A percentile compares a stretch with the other conserved stretches of the same genome.
Conservation (phyloP, 1,284 basidiomycete species). For the Laetiporus sulphureus region DNA sequence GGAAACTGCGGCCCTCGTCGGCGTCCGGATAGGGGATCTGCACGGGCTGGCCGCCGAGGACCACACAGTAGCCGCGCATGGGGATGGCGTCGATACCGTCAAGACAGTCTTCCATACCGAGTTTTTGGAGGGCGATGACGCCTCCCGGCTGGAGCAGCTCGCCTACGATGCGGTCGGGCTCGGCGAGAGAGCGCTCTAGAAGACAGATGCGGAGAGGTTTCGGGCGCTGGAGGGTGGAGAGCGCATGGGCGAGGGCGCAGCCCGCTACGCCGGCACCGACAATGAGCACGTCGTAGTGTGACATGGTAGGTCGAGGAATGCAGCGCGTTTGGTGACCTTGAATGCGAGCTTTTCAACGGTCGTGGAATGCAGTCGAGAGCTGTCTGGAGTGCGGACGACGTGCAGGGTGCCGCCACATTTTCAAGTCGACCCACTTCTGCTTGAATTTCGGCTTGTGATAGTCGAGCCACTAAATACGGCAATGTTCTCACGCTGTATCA, state of each 20-base stretch:
- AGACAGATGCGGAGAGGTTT: constrained; percentile 73
- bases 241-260: constrained; percentile 65
- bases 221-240: constrained; percentile 44
- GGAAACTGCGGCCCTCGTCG: constrained; percentile 77
- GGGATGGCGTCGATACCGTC: constrained; percentile 87
- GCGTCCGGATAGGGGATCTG: constrained; percentile 86
- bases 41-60: constrained; percentile 60
- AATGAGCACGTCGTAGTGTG: constrained; percentile 69
- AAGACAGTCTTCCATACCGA: constrained; percentile 74
- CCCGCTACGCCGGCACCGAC: constrained; percentile 90
- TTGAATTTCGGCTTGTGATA: constrained; percentile 4
- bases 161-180: constrained; percentile 96
- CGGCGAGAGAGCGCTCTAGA: constrained; percentile 82
- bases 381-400: not conserved
- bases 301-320: too few species aligned
- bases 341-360: constrained; percentile 4
- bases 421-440: constrained; percentile 9
- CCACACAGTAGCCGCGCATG: constrained; percentile 85
- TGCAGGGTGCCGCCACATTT: constrained; percentile 4
- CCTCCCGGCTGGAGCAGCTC: constrained; percentile 96
- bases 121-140: constrained; percentile 65
- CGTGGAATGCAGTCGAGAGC: constrained; percentile 5
- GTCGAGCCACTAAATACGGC: not conserved
- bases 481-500: too few species aligned
- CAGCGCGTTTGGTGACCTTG: not conserved